Conservation (phyloP, 2,329 filamentous ascomycete species). For the Bipolaris gigantea region DNA sequence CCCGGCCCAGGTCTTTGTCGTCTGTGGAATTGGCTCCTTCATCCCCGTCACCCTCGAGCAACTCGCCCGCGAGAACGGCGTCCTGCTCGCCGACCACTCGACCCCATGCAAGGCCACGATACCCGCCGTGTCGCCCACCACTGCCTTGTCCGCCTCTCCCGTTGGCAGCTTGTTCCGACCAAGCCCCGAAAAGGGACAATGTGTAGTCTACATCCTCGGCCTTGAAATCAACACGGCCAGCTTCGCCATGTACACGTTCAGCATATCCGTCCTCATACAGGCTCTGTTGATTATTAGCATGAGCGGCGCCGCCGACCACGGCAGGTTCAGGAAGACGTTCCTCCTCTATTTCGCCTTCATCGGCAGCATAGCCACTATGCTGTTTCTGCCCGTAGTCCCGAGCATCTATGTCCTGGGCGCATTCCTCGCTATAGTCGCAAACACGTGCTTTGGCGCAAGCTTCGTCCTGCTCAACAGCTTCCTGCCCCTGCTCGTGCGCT, state of each 20-base stretch:
- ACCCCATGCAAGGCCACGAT: conserved; percentile 73
- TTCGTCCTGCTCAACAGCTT: conserved; percentile 97
- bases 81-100: conserved; percentile 74
- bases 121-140: conserved; percentile 46
- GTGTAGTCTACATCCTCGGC: conserved; percentile 79
- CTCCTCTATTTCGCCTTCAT: conserved; percentile 81
- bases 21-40: conserved; percentile 84
- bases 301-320: conserved; percentile 93
- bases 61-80: conserved; percentile 87
- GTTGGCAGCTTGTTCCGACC: conserved; percentile 23
- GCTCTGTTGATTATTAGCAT: conserved; percentile 92
- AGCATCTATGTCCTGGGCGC: conserved; percentile 78
- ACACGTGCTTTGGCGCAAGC: conserved; percentile 91
- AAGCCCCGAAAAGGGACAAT: conserved; percentile 58
- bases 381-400: conserved; percentile 78
- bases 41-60: conserved; percentile 95
- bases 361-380: conserved; percentile 82
- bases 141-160: conserved; percentile 17
- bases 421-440: conserved; percentile 83
- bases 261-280: conserved; percentile 85
- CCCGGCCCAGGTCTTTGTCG: conserved; percentile 70
- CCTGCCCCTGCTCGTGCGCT: conserved; percentile 82
- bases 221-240: conserved; percentile 91
- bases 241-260: conserved; percentile 99
- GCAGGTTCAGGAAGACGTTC: conserved; percentile 81